These are phyloP conservation scores for Paecilomyces variotii DNA, from an alignment of 2,329 filamentous ascomycete genomes.

Conservation along the genomic window DNA sequence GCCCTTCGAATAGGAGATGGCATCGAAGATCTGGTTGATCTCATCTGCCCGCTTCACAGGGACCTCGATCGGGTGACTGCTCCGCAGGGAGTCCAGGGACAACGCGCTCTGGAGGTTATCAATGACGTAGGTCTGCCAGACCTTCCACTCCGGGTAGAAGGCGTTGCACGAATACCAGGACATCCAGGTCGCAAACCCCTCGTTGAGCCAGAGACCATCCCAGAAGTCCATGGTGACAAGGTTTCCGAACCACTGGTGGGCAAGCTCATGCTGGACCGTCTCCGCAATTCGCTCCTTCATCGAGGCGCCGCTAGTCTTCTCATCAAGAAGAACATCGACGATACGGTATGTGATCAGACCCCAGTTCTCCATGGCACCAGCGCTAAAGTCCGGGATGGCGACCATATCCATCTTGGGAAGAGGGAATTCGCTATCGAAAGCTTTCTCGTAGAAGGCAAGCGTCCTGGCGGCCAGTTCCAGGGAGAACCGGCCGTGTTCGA, in stretches of 20 bases:
- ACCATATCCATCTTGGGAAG: constrained; percentile 95
- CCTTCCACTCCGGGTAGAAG: constrained; percentile 97
- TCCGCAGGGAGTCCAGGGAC: constrained; percentile 79
- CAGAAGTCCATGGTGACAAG: constrained; percentile 98
- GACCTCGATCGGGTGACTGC: constrained; percentile 93
- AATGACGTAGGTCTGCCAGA: constrained; percentile 92
- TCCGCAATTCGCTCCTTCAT: constrained; percentile 91
- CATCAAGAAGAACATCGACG: constrained; percentile 82
- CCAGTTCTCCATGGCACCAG: constrained; percentile 98
- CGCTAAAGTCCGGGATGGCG: constrained; percentile 90
- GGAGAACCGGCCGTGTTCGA: constrained; percentile 85
- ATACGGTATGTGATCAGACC: constrained; percentile 91
- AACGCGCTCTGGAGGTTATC: constrained; percentile 86
- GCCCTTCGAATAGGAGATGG: constrained; percentile 95
- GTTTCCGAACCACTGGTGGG: constrained; percentile 98
- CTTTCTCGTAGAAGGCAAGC: constrained; percentile 89
- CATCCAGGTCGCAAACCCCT: constrained; percentile 88
- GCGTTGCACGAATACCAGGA: constrained; percentile 89
- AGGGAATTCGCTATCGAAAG: constrained; percentile 79
- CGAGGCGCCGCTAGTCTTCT: constrained; percentile 80
- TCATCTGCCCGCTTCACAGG: constrained; percentile 92
- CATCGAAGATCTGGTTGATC: constrained; percentile 97
- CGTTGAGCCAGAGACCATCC: constrained; percentile 95
- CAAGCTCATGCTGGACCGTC: constrained; percentile 92
- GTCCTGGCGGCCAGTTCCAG: constrained; percentile 83